These are phyloP conservation scores for Puccinia triticina DNA, from an alignment of 1,284 basidiomycete species.

Conservation along the genomic window DNA sequence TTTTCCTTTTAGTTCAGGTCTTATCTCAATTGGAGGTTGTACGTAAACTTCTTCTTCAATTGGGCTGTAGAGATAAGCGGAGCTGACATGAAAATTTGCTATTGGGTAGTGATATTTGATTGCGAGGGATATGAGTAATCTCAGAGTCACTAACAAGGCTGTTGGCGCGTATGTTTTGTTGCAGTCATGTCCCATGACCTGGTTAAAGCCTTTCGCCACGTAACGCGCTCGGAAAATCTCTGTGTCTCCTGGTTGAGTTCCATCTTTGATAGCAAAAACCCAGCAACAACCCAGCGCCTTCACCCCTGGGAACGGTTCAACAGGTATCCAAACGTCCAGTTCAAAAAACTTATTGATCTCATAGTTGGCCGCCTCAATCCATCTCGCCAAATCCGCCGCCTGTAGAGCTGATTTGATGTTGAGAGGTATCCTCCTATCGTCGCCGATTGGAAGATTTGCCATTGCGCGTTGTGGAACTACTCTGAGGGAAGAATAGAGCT, in stretches of 20 bases:
- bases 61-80: not conserved
- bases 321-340: not conserved
- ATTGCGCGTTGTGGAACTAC: too few species aligned
- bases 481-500: too few species aligned
- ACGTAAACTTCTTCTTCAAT: too few species aligned
- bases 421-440: not conserved
- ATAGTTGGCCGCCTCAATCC: not conserved
- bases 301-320: not conserved
- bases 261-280: constrained; percentile 17
- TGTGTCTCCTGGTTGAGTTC: not conserved
- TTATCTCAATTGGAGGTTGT: too few species aligned
- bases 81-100: not conserved
- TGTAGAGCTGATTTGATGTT: not conserved
- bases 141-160: not conserved
- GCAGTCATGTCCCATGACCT: not conserved
- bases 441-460: not conserved
- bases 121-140: not conserved
- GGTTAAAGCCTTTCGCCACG: constrained; percentile 26
- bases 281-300: constrained; percentile 1
- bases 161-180: constrained; percentile 21
- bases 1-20: too few species aligned
- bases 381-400: not conserved
- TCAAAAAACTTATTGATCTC: not conserved
- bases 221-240: not conserved
- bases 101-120: too few species aligned